Base-by-base conservation (phyloP, 768 basidiomycete genomes). In the Russula olivacea region DNA sequence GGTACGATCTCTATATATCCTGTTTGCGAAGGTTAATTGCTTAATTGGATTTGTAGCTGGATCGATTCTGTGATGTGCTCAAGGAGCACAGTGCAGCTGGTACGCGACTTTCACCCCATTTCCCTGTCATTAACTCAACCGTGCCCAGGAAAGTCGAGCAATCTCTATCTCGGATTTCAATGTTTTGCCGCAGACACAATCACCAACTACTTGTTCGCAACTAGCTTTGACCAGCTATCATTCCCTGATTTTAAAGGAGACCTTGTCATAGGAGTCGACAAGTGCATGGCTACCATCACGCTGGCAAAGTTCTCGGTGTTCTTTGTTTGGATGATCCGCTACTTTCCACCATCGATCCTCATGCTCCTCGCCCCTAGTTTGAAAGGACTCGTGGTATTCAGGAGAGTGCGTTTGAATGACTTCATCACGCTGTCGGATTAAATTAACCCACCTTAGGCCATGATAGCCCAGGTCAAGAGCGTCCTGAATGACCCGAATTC, bases 141-240 rank as follows among this genome's bases (percentile, higher is more conserved):
- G n/a, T 4, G 4, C 23, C 11, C 25, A 32, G 60, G 59, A 49
- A 65, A 54, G 34, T 72, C 77, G 6, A 69, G 69, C 7, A 70
- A 79, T 60, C 71, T 79, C 66, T 76, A 74, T 69, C 68, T 75
- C 36, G 79, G 77, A 5, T 80, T 77, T 54, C 74, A 78, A 38
- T 76, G 77, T 36, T 70, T 74, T 17, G 74, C 78, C 11, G 68
- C 79, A 64, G 80, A 80, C 63, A 75, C 78, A 54, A 77, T 81
- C 55, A 71, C 78, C 14, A 71, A 74, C 9, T 78, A 78, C 65
- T 76, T 76, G 66, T 80, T 80, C 58, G 72, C 74, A 12, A 68
- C 70, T 30, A 74, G 69, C 25, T 63, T 72, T 34, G 69, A 76
- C 51, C 70, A 73, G 9, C 68, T 79, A 15, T 70, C 73, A n/a